These are phyloP conservation scores for Fusarium coffeatum DNA, from an alignment of 2,329 filamentous ascomycete species.

Conservation along the genomic window DNA sequence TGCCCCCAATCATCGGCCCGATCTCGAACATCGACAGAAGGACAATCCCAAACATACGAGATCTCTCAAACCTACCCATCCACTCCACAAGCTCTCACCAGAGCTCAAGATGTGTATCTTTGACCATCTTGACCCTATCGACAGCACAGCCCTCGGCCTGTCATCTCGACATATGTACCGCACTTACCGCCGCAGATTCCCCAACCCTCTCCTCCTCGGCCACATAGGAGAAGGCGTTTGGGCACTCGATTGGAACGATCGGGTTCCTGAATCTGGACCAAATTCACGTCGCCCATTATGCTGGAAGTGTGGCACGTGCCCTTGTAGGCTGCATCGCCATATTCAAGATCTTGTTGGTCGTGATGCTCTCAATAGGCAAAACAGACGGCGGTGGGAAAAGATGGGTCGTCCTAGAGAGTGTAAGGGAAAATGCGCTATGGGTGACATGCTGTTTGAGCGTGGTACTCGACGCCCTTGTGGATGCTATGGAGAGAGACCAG, in stretches of 20 bases:
- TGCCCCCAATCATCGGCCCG: too few relatives aligned
- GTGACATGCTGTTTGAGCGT: too few relatives aligned
- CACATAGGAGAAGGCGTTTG: accelerated
- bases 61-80: background rate
- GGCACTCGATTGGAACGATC: background rate
- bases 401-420: too few relatives aligned
- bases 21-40: too few relatives aligned
- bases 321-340: background rate
- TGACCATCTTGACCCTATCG: background rate
- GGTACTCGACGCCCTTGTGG: too few relatives aligned
- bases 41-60: too few relatives aligned
- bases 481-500: too few relatives aligned
- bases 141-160: background rate
- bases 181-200: background rate
- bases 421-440: too few relatives aligned
- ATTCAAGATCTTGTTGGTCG: background rate
- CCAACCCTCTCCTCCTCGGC: accelerated
- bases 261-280: too few relatives aligned
- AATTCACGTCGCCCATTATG: too few relatives aligned
- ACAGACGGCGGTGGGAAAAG: too few relatives aligned
- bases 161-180: accelerated
- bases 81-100: accelerated
- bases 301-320: background rate
- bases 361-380: too few relatives aligned
- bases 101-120: background rate